Percentiles rank a stretch among this genome's conserved stretches.
Conservation (phyloP, 1,284 basidiomycete genomes). For the Schizophyllum commune region DNA sequence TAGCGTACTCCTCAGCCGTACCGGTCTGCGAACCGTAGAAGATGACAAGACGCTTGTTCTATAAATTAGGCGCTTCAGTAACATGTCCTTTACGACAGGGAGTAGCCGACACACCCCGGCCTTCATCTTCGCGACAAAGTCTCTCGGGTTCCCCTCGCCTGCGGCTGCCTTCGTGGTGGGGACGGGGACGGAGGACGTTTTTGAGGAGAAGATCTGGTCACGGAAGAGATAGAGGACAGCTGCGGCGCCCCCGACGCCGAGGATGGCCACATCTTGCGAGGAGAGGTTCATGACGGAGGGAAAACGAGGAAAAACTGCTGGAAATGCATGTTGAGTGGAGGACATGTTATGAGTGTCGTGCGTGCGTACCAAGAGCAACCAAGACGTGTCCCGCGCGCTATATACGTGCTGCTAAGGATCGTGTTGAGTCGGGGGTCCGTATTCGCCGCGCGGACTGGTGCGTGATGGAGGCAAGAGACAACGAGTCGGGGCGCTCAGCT, state of each 20-base stretch:
- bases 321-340: slow-evolving; percentile 8
- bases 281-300: slow-evolving; percentile 14
- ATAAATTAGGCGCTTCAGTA: slow-evolving; percentile 12
- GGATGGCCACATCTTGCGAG: slow-evolving; percentile 60
- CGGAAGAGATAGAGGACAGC: slow-evolving; percentile 75
- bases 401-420: background rate
- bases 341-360: background rate
- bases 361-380: background rate
- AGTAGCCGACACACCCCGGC: slow-evolving; percentile 55
- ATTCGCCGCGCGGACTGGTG: background rate
- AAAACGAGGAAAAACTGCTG: slow-evolving; percentile 12
- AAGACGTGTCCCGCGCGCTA: background rate
- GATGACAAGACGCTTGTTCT: slow-evolving; percentile 94
- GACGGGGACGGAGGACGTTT: slow-evolving; percentile 45
- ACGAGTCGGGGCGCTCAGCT: background rate
- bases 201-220: slow-evolving; percentile 63
- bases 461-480: background rate
- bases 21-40: slow-evolving; percentile 97
- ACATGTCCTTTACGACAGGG: background rate
- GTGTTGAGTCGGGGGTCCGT: background rate
- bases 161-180: slow-evolving; percentile 39
- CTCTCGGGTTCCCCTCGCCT: slow-evolving; percentile 75
- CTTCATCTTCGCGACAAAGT: slow-evolving; percentile 90
- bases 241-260: slow-evolving; percentile 61
- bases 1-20: slow-evolving; percentile 93